A percentile compares a stretch with the other conserved stretches of the same genome.
phyloP scores from a whole-genome alignment of 345 rosid species.

The Gossypium turneri region DNA sequence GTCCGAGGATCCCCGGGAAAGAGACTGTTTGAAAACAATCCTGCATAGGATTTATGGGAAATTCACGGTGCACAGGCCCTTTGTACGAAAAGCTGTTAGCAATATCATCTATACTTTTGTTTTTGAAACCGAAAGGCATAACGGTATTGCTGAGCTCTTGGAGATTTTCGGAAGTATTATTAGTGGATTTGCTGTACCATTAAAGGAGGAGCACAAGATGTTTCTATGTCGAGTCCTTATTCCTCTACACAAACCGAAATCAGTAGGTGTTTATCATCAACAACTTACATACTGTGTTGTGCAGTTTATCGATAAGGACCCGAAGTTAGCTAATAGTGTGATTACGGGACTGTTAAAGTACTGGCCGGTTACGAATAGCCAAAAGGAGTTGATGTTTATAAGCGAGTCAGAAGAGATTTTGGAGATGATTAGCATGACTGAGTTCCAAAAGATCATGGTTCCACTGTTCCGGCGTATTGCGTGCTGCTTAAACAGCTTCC shows the following conservation, averaged over 20 bases:
- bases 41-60: constrained; percentile 67
- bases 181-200: constrained; percentile 75
- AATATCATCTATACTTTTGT: constrained; percentile 64
- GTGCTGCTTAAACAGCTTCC: constrained; percentile 64
- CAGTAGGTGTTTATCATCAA: constrained; percentile 67
- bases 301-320: constrained; percentile 70
- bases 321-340: constrained; percentile 45
- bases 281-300: constrained; percentile 64
- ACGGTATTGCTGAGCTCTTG: constrained; percentile 68
- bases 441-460: constrained; percentile 59
- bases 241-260: constrained; percentile 77
- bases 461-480: constrained; percentile 64
- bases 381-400: constrained; percentile 80
- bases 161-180: constrained; percentile 78
- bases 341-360: constrained; percentile 62
- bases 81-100: constrained; percentile 60
- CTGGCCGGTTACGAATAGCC: constrained; percentile 80
- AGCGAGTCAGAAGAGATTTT: constrained; percentile 78
- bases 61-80: constrained; percentile 67
- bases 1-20: constrained; percentile 77
- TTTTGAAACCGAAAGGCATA: constrained; percentile 66
- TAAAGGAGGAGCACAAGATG: constrained; percentile 70
- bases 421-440: constrained; percentile 55
- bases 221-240: constrained; percentile 59
- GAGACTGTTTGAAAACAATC: constrained; percentile 71